Conservation (phyloP, 371 early-diverging fungal species). For the Mortierella sp. region DNA sequence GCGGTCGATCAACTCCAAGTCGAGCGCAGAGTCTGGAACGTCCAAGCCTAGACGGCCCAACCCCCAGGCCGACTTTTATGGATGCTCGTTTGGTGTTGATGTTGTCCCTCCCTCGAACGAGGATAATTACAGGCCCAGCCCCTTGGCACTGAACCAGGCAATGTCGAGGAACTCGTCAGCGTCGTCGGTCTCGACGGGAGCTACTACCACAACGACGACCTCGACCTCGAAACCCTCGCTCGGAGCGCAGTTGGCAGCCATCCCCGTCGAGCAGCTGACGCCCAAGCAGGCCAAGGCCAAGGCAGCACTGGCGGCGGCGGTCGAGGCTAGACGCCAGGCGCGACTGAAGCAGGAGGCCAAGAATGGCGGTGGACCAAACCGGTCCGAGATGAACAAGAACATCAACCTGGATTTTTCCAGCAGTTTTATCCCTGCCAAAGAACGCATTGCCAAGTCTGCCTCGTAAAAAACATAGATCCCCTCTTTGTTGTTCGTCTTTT, state of each 20-base stretch:
- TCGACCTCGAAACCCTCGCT: slow-evolving; percentile 21
- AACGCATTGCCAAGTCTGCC: slow-evolving; percentile 31
- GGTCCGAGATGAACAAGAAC: slow-evolving; percentile 34
- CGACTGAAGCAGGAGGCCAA: slow-evolving; percentile 49
- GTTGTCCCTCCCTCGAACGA: slow-evolving; percentile 20
- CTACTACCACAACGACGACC: slow-evolving; percentile 1
- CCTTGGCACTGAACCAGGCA: slow-evolving; percentile 21
- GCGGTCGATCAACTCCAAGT: slow-evolving; percentile 42
- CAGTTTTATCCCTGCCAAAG: slow-evolving; percentile 46
- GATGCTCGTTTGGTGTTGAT: slow-evolving; percentile 40
- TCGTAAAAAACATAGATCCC: too few species aligned
- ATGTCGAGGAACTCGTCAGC: slow-evolving; percentile 37
- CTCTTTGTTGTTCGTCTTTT: too few species aligned
- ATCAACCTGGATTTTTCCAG: slow-evolving; percentile 42
- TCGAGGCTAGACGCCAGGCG: slow-evolving; percentile 45
- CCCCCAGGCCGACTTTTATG: slow-evolving; percentile 54
- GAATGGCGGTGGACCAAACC: slow-evolving; percentile 24
- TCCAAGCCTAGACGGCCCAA: slow-evolving; percentile 37
- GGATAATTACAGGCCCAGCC: slow-evolving; percentile 40
- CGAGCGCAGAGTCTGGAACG: slow-evolving; percentile 10
- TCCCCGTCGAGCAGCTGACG: slow-evolving; percentile 42
- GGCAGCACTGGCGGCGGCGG: slow-evolving; percentile 51
- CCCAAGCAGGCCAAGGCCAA: slow-evolving; percentile 56
- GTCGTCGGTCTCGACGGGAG: slow-evolving; percentile 35
- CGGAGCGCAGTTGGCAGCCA: slow-evolving; percentile 45